Evolutionary conservation across 2,329 filamentous ascomycete genomes (phyloP), one percentile per base, ranked within the genome.

Genomic region (Aspergillus awamori): DNA sequence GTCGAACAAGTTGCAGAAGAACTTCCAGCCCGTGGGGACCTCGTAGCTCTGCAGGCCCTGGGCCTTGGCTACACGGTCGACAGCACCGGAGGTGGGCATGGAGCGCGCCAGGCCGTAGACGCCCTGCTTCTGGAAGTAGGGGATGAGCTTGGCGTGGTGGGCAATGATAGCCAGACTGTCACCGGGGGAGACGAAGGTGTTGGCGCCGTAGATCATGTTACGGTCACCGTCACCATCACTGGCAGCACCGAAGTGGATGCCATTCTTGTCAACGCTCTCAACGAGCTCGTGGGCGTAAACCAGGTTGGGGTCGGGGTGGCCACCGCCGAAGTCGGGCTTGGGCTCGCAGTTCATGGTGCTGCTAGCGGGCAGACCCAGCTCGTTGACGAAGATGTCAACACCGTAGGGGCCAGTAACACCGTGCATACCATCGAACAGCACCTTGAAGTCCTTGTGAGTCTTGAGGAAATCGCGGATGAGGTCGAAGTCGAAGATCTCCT

Each of bases 191-290:
- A 99, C 95, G 74, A 99, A 99, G 48, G 90, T 88, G 73, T 96
- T 94, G 68, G 94, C 93, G 65, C 95, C 95, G 81, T 99, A 99
- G 75, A 99, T 99, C 95, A 99, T 99, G 87, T 99, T 99, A 71
- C 95, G 91, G 83, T 99, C 95, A 72, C 95, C 95, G 72, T 99
- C 95, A 70, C 95, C 95, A 70, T 99, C 95, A 66, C 92, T 96
- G 52, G 95, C 95, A 61, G 95, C 95, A 74, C 95, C 95, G 72
- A 99, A 99, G 74, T 96, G 95, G 67, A 99, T 93, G 62, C 88
- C 86, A 72, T 92, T 88, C 82, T 91, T 91, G 79, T 99, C 93
- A 45, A 99, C 95, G 63, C 88, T 91, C 73, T 97, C 92, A 62
- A 99, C 95, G 45, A 99, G 86, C 57, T 92, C 94, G 81, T 96